Percentiles rank a stretch among this genome's conserved stretches.
phyloP scores from a whole-genome alignment of 192 early-diverging fungal species.

The Coemansia sp. region DNA sequence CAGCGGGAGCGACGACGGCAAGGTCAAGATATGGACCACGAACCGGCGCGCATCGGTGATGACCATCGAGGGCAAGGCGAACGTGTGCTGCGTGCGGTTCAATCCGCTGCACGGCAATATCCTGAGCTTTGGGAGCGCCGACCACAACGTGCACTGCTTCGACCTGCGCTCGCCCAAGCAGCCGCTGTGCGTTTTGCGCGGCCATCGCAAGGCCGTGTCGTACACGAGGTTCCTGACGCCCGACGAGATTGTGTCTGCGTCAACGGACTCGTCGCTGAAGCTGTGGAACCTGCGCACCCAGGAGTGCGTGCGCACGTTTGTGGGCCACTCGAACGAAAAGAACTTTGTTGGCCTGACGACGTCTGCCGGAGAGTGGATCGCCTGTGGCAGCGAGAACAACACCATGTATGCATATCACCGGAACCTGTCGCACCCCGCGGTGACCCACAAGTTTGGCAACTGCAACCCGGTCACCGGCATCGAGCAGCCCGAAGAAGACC shows the following conservation, averaged over 20 bases:
- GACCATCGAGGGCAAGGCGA: slow-evolving; percentile 82
- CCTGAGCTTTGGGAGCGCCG: slow-evolving; percentile 87
- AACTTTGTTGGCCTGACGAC: slow-evolving; percentile 95
- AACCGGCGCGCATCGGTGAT: slow-evolving; percentile 67
- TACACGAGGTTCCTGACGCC: slow-evolving; percentile 81
- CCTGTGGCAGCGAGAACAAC: slow-evolving; percentile 93
- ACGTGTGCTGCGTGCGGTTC: slow-evolving; percentile 93
- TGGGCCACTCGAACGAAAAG: slow-evolving; percentile 89
- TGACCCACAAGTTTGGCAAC: slow-evolving; percentile 74
- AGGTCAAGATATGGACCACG: slow-evolving; percentile 89
- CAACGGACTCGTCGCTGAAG: slow-evolving; percentile 89
- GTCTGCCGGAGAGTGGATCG: slow-evolving; percentile 75
- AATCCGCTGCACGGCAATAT: slow-evolving; percentile 72
- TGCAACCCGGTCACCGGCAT: slow-evolving; percentile 68
- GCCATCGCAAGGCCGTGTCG: slow-evolving; percentile 92
- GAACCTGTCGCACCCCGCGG: slow-evolving; percentile 67
- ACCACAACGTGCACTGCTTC: slow-evolving; percentile 90
- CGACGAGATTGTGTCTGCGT: slow-evolving; percentile 84
- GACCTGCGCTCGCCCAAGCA: slow-evolving; percentile 72
- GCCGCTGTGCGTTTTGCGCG: slow-evolving; percentile 72
- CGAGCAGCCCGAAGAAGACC: slow-evolving; percentile 55
- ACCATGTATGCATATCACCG: slow-evolving; percentile 82
- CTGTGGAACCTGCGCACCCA: slow-evolving; percentile 69
- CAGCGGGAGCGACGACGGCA: slow-evolving; percentile 89
- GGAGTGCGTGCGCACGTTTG: slow-evolving; percentile 67